These are phyloP conservation scores for Podaxis sp. DNA, from an alignment of 768 basidiomycete genomes.

Conservation along the genomic window DNA sequence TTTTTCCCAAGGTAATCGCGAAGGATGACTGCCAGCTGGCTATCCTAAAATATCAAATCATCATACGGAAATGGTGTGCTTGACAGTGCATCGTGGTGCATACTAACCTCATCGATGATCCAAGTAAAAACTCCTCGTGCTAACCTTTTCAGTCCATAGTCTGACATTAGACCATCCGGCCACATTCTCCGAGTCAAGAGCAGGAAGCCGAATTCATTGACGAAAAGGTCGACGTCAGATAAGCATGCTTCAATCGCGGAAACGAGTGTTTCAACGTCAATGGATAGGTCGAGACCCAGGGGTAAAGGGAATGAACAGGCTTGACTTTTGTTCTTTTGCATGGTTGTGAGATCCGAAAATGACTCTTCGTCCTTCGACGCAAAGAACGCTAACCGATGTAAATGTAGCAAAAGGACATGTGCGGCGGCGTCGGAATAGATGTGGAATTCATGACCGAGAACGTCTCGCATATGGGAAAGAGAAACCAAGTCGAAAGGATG, in stretches of 20 bases:
- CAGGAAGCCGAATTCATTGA: slow-evolving; percentile 73
- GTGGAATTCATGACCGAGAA: slow-evolving; percentile 57
- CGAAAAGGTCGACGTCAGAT: slow-evolving; percentile 64
- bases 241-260: slow-evolving; percentile 71
- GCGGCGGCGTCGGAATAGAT: slow-evolving; percentile 54
- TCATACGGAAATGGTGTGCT: background rate
- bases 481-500: slow-evolving; percentile 59
- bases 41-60: slow-evolving; percentile 45
- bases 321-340: slow-evolving; percentile 27
- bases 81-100: background rate
- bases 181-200: slow-evolving; percentile 68
- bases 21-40: slow-evolving; percentile 62
- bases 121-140: slow-evolving; percentile 58
- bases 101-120: slow-evolving; percentile 69
- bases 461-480: slow-evolving; percentile 57
- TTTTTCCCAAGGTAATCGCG: slow-evolving; percentile 64
- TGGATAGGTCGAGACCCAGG: slow-evolving; percentile 66
- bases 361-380: slow-evolving; percentile 37
- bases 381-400: slow-evolving; percentile 64
- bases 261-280: slow-evolving; percentile 70
- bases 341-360: slow-evolving; percentile 36
- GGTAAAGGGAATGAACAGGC: slow-evolving; percentile 67
- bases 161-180: slow-evolving; percentile 72
- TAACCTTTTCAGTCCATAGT: slow-evolving; percentile 65
- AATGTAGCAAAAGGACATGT: slow-evolving; percentile 51